phyloP scores from a whole-genome alignment of 2,329 filamentous ascomycete species.

The Teratosphaeria epicoccoides region DNA sequence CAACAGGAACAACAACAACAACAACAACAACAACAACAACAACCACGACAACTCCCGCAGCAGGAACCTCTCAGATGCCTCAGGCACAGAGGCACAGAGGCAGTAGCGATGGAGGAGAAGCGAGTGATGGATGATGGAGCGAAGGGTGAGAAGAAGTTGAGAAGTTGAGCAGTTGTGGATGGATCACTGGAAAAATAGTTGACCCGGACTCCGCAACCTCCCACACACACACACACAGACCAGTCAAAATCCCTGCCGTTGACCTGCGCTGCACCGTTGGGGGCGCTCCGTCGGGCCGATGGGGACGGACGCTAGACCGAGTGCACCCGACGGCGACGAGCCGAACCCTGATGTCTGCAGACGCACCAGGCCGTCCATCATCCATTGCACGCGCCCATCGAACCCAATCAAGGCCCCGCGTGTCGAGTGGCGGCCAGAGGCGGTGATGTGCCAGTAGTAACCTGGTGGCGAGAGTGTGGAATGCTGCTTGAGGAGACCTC shows the following conservation, averaged over 20 bases:
- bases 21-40: too few relatives aligned
- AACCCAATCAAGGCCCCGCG: too few relatives aligned
- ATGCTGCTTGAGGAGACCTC: constrained; percentile 3
- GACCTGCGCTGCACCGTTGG: too few relatives aligned
- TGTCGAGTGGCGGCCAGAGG: too few relatives aligned
- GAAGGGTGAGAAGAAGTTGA: neutral
- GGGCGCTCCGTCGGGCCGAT: too few relatives aligned
- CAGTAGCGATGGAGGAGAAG: neutral
- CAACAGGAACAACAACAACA: too few relatives aligned
- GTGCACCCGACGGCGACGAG: neutral
- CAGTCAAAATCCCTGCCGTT: too few relatives aligned
- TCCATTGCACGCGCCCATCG: too few relatives aligned
- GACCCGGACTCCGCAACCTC: neutral
- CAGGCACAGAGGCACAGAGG: constrained; percentile 4
- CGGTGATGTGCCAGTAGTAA: too few relatives aligned
- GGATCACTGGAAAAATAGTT: neutral
- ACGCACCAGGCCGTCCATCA: too few relatives aligned
- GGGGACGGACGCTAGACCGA: too few relatives aligned
- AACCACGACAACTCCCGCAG: neutral
- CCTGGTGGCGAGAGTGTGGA: neutral
- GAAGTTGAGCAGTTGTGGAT: neutral
- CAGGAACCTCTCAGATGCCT: neutral
- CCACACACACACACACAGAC: too few relatives aligned
- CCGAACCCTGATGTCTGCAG: neutral
- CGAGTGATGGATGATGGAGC: neutral